These are phyloP conservation scores for Colletotrichum chrysophilum DNA, from an alignment of 2,329 filamentous ascomycete species.

Conservation along the genomic window DNA sequence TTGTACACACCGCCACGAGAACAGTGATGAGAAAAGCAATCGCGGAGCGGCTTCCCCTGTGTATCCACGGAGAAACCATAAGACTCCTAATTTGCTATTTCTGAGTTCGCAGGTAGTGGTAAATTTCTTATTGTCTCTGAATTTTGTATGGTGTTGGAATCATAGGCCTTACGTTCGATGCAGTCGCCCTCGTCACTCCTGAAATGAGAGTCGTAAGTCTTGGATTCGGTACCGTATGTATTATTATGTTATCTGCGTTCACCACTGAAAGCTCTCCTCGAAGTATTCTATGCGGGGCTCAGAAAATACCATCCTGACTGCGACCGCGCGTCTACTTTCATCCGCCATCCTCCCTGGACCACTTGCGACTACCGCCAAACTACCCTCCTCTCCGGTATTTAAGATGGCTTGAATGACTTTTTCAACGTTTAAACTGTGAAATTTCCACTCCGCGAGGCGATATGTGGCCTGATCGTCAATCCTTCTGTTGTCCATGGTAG, in stretches of 20 bases:
- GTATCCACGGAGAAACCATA: background rate
- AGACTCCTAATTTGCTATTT: background rate
- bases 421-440: conserved; percentile 36
- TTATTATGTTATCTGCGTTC: background rate
- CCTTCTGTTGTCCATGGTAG: conserved; percentile 11
- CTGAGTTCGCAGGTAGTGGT: background rate
- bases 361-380: conserved; percentile 47
- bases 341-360: conserved; percentile 51
- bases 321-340: conserved; percentile 40
- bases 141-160: background rate
- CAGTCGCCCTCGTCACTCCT: background rate
- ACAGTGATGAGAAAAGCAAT: background rate
- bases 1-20: background rate
- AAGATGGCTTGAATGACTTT: conserved; percentile 34
- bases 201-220: background rate
- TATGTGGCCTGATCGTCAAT: background rate
- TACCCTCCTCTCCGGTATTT: conserved; percentile 23
- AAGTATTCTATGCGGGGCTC: conserved; percentile 41
- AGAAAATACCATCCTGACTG: conserved; percentile 28
- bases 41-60: background rate
- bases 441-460: conserved; percentile 20
- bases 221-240: accelerated
- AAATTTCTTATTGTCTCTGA: accelerated
- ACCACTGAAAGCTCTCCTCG: conserved; percentile 50
- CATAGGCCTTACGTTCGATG: background rate